Base-by-base conservation (phyloP, 2,329 filamentous ascomycete genomes). In the Simplicillium sp. region DNA sequence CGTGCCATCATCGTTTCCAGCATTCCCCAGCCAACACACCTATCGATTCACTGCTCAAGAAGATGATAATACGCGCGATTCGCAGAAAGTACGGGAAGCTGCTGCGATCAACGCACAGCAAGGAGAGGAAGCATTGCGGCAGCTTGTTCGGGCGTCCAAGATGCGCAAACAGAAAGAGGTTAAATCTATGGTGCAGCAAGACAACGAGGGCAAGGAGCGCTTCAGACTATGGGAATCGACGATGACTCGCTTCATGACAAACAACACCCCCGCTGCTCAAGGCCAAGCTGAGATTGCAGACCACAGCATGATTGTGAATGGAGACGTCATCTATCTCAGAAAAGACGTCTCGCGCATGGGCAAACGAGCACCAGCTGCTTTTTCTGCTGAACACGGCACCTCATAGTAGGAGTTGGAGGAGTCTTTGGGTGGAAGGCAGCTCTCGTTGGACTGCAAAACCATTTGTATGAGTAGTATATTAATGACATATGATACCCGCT, bases 101-200 rank as follows among this genome's bases (percentile, higher is more conserved):
- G 77, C 77, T 1, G 71, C 75, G 1, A 66, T 71, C 40, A 74
- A 75, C 36, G 75, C 77, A 8, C 72, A 77, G 48, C 75, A 79
- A 46, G 77, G 73, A 3, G 78, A 82, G 53, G 73, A 77, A 45
- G 78, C 78, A 1, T 61, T 82, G 3, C 62, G 78, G 20, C 64
- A 71, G 7, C 62, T 82, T 14, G 72, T 80, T 20, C 69, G 76
- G 16, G 76, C 78, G 14, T 75, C 74, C 41, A 82, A 82, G 56
- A 72, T 77, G 49, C 74, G 77, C 38, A 77, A 75, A 48, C 76
- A 81, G 49, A 81, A 81, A 54, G 77, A 80, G 51, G 70, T 79
- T 34, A 77, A 73, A 49, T 65, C 69, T 3, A 57, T 72, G 2
- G 75, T 78, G 2, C 66, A 74, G 47, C 66, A 67, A 40, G 69